phyloP scores from a whole-genome alignment of 306 rosid species.

The Quercus suber region DNA sequence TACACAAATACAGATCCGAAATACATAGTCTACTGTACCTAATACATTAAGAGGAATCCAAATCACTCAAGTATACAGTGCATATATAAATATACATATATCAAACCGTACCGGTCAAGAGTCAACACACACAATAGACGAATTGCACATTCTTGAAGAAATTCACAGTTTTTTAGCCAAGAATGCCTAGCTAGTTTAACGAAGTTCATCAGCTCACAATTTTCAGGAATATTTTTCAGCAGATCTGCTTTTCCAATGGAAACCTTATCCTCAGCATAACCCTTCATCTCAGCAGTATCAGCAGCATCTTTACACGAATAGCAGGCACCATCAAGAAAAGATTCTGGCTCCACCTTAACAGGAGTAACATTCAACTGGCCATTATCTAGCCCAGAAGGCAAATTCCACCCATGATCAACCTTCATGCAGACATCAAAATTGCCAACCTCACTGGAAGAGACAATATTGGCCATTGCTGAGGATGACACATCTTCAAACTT shows the following conservation, averaged over 20 bases:
- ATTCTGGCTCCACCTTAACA: slow-evolving; percentile 48
- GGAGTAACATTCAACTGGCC: slow-evolving; percentile 43
- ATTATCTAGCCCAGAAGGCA: slow-evolving; percentile 42
- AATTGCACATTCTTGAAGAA: slow-evolving; percentile 91
- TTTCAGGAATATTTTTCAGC: slow-evolving; percentile 49
- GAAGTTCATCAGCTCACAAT: slow-evolving; percentile 60
- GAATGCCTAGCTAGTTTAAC: slow-evolving; percentile 82
- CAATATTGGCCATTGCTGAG: slow-evolving; percentile 38
- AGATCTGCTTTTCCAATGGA: slow-evolving; percentile 40
- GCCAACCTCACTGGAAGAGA: slow-evolving; percentile 39
- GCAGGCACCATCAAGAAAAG: slow-evolving; percentile 29
- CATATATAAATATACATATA: too few relatives aligned
- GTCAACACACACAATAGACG: slow-evolving; percentile 89
- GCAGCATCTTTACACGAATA: slow-evolving; percentile 32
- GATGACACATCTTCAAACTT: slow-evolving; percentile 60
- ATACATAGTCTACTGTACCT: not conserved
- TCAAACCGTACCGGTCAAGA: slow-evolving; percentile 73
- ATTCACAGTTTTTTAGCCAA: slow-evolving; percentile 81
- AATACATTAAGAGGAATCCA: not conserved
- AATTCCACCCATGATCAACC: slow-evolving; percentile 45
- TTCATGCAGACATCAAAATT: slow-evolving; percentile 40
- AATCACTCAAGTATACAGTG: not conserved
- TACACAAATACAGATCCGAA: slow-evolving; percentile 4
- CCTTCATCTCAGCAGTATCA: slow-evolving; percentile 34
- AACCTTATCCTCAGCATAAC: slow-evolving; percentile 33